Conservation (phyloP, 352 stramenopile species). For the Paralagenidium karlingii region DNA sequence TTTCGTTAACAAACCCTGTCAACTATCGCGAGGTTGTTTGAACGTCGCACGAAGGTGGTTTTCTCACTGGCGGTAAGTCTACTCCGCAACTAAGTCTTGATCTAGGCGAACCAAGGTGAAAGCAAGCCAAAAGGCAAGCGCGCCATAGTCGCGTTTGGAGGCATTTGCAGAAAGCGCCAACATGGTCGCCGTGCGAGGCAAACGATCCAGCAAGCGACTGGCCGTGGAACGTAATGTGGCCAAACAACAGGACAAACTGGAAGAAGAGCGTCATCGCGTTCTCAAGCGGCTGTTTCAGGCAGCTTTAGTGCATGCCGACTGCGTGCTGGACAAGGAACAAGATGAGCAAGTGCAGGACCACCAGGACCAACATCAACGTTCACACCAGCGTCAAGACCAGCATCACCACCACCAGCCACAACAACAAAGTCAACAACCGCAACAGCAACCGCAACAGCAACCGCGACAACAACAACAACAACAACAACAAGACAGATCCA, state of each 20-base stretch:
- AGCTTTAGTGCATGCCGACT: not conserved
- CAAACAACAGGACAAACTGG: not conserved
- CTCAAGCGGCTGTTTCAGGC: not conserved
- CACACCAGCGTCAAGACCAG: not conserved
- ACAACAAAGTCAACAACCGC: conserved; percentile 4
- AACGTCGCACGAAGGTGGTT: too few species aligned
- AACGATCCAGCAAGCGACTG: not conserved
- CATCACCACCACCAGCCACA: not conserved
- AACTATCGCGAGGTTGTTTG: too few species aligned
- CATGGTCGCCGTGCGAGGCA: too few species aligned
- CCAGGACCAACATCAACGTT: not conserved
- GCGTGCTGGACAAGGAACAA: not conserved
- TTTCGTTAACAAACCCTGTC: too few species aligned
- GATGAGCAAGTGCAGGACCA: not conserved
- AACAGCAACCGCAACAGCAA: conserved; percentile 11
- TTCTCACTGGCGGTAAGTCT: too few species aligned
- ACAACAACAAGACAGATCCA: conserved; percentile 9
- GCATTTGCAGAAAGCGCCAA: too few species aligned
- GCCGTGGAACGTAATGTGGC: not conserved
- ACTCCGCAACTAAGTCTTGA: too few species aligned
- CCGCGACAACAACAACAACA: conserved; percentile 12
- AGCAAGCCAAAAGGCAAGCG: too few species aligned
- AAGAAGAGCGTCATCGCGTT: not conserved
- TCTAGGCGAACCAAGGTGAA: too few species aligned
- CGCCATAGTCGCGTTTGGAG: too few species aligned